phyloP scores from a whole-genome alignment of 495 filamentous ascomycete genomes.

The Aspergillus ellipticus region DNA sequence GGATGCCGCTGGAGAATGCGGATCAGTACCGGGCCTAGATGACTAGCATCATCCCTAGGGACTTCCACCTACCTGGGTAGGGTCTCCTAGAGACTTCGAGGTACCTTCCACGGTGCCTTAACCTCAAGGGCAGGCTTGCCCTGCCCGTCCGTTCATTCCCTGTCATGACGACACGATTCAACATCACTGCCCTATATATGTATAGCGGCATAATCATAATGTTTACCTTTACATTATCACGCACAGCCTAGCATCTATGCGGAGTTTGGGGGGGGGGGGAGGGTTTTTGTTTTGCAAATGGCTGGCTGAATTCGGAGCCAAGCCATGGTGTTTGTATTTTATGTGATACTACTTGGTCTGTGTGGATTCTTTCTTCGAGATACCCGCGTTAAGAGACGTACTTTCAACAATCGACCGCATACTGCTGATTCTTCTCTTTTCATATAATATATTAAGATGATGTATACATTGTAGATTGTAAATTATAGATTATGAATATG shows the following conservation, averaged over 20 bases:
- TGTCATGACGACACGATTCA: slow-evolving; percentile 16
- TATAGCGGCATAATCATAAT: slow-evolving; percentile 10
- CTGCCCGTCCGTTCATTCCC: neutral
- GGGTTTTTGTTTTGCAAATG: neutral
- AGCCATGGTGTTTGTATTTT: no score
- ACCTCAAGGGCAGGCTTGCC: no score
- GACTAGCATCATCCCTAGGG: neutral
- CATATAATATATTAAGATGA: neutral
- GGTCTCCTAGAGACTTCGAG: no score
- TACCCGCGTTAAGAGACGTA: neutral
- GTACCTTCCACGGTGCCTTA: no score
- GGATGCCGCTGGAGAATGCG: slow-evolving; percentile 20
- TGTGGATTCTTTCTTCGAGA: neutral
- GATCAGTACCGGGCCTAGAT: neutral
- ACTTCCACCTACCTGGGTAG: no score
- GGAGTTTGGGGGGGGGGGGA: slow-evolving; percentile 8
- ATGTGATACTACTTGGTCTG: no score
- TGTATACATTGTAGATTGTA: neutral
- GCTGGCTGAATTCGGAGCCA: no score
- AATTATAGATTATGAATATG: no score
- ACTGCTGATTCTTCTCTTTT: neutral
- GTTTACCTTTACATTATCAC: slow-evolving; percentile 2
- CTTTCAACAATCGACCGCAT: neutral
- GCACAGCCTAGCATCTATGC: slow-evolving; percentile 1
- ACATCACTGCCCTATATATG: slow-evolving; percentile 12